Evolutionary conservation across 2,329 filamentous ascomycete genomes (phyloP), one percentile per base, ranked within the genome.

Genomic region (Septoria petroselini): DNA sequence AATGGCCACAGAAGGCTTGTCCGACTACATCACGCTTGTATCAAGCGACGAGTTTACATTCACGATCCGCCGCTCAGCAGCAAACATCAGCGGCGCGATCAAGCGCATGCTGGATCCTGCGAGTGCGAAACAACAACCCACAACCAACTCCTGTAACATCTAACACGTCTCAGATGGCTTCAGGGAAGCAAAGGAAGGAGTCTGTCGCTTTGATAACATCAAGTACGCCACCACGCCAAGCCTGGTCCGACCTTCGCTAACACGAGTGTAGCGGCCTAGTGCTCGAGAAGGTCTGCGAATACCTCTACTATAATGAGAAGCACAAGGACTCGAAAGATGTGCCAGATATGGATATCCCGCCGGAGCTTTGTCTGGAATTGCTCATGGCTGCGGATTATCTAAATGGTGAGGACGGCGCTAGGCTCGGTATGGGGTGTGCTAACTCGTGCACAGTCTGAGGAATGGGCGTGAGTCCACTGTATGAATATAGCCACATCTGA

Each of bases 251-350:
- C 23, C 23, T 27, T 9, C 9, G 18, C 27, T 49, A 45, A 59
- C 15, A 14, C 8, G 29, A 15, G 23, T 30, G 31, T 66, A 90
- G 85, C 69, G 84, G 82, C 57, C 73, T 84, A 45, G 80, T 90
- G 4, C 80, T 91, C 2, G 86, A 91, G 67, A 89, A 88, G 66
- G 83, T 91, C 25, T 86, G 84, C 68, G 85, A 91, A 70, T 91
- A 91, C 70, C 84, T 90, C 55, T 86, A 89, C 66, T 91, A 90
- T 73, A 86, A 86, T 74, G 84, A 89, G 70, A 84, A 83, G 62
- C 78, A 88, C 69, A 78, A 78, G 43, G 79, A 88, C 58, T 75
- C 75, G 58, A 82, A 84, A 59, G 83, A 89, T 61, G 85, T 90
- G 15, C 82, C 84, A 3, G 87, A 91, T 63, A 85, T 90, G 82